Evolutionary conservation across 495 filamentous ascomycete species (phyloP).

Genomic region (Bacidia rubella): DNA sequence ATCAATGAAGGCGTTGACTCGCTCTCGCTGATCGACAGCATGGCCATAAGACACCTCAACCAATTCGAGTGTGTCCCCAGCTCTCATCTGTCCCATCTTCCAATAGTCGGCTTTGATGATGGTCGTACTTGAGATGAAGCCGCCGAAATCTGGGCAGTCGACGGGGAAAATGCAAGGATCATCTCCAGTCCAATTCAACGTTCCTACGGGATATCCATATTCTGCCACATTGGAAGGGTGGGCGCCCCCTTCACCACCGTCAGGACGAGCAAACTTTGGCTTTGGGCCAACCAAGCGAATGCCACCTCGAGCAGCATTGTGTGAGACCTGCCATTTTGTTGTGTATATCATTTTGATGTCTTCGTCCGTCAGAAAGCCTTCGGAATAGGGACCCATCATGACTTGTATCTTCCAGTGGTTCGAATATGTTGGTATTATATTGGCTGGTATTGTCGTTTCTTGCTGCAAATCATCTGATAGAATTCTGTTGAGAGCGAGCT

Average conservation of each 20-base stretch:
- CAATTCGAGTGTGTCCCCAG: constrained; percentile 41
- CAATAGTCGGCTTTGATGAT: constrained; percentile 42
- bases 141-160: constrained; percentile 46
- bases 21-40: constrained; percentile 26
- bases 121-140: constrained; percentile 41
- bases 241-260: constrained; percentile 46
- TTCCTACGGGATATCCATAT: constrained; percentile 43
- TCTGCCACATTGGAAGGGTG: constrained; percentile 48
- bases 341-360: constrained; percentile 42
- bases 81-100: constrained; percentile 47
- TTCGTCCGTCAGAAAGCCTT: constrained; percentile 36
- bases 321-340: constrained; percentile 42
- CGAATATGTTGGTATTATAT: constrained; percentile 31
- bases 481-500: constrained; percentile 28
- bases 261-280: constrained; percentile 40
- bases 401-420: constrained; percentile 34
- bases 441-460: constrained; percentile 24
- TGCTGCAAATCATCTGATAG: constrained; percentile 18
- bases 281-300: constrained; percentile 43
- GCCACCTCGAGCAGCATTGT: constrained; percentile 44
- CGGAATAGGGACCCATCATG: constrained; percentile 45
- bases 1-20: constrained; percentile 28
- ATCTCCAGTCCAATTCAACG: constrained; percentile 45
- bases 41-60: constrained; percentile 31
- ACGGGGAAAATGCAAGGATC: constrained; percentile 43